Conservation (phyloP, 164 flowering plant genomes). For the Euptelea pleiosperma region DNA sequence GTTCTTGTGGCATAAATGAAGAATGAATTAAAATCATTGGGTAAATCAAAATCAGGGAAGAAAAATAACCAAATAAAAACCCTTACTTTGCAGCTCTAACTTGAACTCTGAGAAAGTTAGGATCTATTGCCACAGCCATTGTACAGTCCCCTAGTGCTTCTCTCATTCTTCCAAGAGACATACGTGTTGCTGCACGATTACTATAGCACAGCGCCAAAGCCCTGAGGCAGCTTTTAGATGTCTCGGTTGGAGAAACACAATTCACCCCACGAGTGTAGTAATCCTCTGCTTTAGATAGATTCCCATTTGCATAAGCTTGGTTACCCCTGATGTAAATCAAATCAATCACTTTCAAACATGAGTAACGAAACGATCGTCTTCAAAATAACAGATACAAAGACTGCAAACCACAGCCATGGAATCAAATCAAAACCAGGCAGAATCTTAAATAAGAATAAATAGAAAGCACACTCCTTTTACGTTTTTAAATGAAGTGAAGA, state of each 20-base stretch:
- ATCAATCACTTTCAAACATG: constrained; percentile 7
- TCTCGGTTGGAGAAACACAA: constrained; percentile 50
- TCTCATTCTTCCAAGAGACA: constrained; percentile 72
- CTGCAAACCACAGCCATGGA: neutral
- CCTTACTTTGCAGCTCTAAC: constrained; percentile 92
- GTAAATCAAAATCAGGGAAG: neutral
- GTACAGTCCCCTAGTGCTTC: constrained; percentile 76
- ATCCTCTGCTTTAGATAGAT: constrained; percentile 78
- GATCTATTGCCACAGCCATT: constrained; percentile 64
- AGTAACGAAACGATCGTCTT: neutral
- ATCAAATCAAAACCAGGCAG: neutral
- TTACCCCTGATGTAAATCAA: constrained; percentile 62
- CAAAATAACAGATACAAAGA: too few relatives aligned
- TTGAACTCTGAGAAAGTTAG: constrained; percentile 64
- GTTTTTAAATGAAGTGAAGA: neutral
- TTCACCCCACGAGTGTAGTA: constrained; percentile 74
- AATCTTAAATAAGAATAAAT: neutral
- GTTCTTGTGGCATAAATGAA: neutral
- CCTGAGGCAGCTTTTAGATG: constrained; percentile 52
- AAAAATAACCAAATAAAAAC: constrained; percentile 8
- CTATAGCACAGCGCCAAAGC: constrained; percentile 86
- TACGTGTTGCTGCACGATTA: constrained; percentile 91
- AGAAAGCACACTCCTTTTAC: neutral
- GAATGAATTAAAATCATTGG: neutral
- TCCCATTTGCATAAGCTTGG: constrained; percentile 74